phyloP scores from a whole-genome alignment of 306 rosid species.

The Datisca glomerata region DNA sequence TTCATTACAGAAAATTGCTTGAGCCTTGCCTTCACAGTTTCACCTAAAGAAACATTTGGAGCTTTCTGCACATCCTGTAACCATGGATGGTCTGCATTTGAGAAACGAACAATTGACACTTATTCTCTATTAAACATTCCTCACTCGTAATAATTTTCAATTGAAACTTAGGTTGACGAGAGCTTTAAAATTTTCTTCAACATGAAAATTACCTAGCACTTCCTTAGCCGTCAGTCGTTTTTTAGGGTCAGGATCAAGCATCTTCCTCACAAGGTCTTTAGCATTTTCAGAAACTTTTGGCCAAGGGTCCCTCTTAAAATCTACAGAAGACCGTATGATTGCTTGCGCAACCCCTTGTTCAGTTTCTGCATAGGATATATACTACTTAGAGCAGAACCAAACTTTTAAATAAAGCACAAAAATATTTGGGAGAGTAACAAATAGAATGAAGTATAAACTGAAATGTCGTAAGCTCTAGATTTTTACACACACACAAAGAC shows the following conservation, averaged over 20 bases:
- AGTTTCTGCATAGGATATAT: slow-evolving; percentile 22
- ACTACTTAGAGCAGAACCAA: no score
- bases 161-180: not conserved
- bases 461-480: no score
- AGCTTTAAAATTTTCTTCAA: slow-evolving; percentile 1
- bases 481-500: no score
- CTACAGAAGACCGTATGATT: slow-evolving; percentile 21
- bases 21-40: slow-evolving; percentile 50
- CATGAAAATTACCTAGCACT: slow-evolving; percentile 18
- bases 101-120: not conserved
- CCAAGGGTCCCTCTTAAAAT: slow-evolving; percentile 29
- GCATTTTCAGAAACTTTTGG: slow-evolving; percentile 24
- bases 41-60: slow-evolving; percentile 49
- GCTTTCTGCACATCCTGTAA: slow-evolving; percentile 48
- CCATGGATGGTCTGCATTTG: slow-evolving; percentile 44
- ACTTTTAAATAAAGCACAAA: no score
- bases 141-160: no score
- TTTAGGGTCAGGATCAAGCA: slow-evolving; percentile 26
- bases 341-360: slow-evolving; percentile 29
- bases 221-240: slow-evolving; percentile 21
- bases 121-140: not conserved
- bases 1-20: slow-evolving; percentile 53
- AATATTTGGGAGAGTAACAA: no score
- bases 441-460: no score
- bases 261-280: slow-evolving; percentile 26